These are phyloP conservation scores for Diaporthe ampelina DNA, from an alignment of 2,329 filamentous ascomycete genomes.

Conservation along the genomic window DNA sequence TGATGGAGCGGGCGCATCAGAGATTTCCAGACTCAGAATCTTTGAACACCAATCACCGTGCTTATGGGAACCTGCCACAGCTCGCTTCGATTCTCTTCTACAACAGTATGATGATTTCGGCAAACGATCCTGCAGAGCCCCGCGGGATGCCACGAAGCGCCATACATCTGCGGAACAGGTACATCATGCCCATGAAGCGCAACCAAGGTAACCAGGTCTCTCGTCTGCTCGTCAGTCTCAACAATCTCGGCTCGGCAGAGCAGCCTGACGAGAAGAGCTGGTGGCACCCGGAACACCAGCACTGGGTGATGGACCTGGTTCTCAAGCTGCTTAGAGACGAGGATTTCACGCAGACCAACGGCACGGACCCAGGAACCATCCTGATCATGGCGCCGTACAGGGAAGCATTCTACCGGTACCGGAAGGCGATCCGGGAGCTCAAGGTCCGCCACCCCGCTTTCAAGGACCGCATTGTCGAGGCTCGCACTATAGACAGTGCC, in stretches of 20 bases:
- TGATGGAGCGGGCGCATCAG: slow-evolving; percentile 2
- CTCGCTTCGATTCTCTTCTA: slow-evolving; percentile 4
- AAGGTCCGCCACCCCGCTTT: slow-evolving; percentile 46
- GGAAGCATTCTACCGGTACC: slow-evolving; percentile 54
- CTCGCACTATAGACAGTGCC: slow-evolving; percentile 60
- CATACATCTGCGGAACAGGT: neutral
- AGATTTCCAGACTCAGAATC: neutral
- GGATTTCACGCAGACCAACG: slow-evolving; percentile 50
- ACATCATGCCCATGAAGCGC: slow-evolving; percentile 21
- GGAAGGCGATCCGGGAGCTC: slow-evolving; percentile 44
- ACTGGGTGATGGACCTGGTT: neutral
- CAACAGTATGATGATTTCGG: neutral
- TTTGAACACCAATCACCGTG: slow-evolving; percentile 23
- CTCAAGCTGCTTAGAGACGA: slow-evolving; percentile 40
- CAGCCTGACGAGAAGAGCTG: no score
- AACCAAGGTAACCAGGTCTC: neutral
- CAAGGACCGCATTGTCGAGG: slow-evolving; percentile 52
- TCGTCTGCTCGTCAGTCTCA: neutral
- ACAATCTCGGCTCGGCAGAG: no score
- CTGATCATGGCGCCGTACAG: slow-evolving; percentile 62
- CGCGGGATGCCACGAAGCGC: neutral
- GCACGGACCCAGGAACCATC: slow-evolving; percentile 52
- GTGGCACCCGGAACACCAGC: neutral
- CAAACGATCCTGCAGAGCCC: neutral
- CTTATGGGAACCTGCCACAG: neutral